Percentiles rank a stretch among this genome's conserved stretches.
Evolutionary conservation across 1,284 basidiomycete genomes (phyloP).

Genomic region (Leccinum huronense): DNA sequence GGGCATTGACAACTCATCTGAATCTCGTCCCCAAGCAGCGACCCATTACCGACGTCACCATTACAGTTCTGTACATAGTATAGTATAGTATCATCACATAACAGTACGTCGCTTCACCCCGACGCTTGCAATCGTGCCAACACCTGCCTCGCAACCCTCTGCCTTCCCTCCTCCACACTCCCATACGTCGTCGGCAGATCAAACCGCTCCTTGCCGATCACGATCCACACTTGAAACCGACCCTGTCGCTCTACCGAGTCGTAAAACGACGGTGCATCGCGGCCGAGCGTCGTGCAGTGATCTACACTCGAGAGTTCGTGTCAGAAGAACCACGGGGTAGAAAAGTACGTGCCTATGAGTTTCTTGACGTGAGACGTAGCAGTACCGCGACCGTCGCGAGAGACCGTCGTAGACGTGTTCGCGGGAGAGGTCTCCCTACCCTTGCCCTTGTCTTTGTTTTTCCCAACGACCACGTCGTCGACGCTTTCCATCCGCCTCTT

Average conservation of each 20-base stretch:
- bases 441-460: slow-evolving; percentile 13
- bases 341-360: slow-evolving; percentile 26
- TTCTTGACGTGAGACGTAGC: slow-evolving; percentile 22
- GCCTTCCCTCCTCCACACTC: slow-evolving; percentile 37
- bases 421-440: slow-evolving; percentile 1
- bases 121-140: slow-evolving; percentile 33
- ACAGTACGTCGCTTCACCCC: not conserved
- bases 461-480: not conserved
- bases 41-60: not conserved
- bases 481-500: not conserved
- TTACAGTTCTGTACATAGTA: not conserved
- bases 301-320: slow-evolving; percentile 25
- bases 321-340: not conserved
- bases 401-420: not conserved
- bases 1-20: too few relatives aligned
- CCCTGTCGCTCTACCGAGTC: slow-evolving; percentile 26
- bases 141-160: slow-evolving; percentile 42
- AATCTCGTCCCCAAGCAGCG: too few relatives aligned
- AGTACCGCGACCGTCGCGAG: not conserved
- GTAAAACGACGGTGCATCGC: slow-evolving; percentile 36
- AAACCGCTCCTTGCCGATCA: slow-evolving; percentile 41
- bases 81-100: not conserved
- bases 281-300: slow-evolving; percentile 31
- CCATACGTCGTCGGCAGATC: slow-evolving; percentile 40
- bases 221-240: slow-evolving; percentile 42